Conservation (phyloP, 257 asterid species). For the Ballota nigra region DNA sequence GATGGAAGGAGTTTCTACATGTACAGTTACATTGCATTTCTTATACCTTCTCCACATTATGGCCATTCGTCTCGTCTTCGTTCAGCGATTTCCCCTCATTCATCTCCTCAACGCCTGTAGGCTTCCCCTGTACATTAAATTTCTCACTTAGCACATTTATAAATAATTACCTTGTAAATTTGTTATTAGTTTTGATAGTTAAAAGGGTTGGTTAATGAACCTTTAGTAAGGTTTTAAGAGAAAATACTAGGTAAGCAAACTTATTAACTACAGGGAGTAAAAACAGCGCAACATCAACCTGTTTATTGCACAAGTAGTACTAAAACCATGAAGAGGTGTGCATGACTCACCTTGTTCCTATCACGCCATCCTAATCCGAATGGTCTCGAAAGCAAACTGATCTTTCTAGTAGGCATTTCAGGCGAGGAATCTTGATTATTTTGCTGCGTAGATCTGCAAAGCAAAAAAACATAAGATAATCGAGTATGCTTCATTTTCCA, state of each 20-base stretch:
- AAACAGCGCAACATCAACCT: not conserved
- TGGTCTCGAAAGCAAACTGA: slow-evolving; percentile 78
- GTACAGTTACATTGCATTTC: slow-evolving; percentile 9
- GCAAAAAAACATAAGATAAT: slow-evolving; percentile 3
- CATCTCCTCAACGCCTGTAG: slow-evolving; percentile 43
- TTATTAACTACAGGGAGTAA: not conserved
- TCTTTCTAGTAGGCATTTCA: slow-evolving; percentile 66
- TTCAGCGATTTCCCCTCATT: slow-evolving; percentile 37
- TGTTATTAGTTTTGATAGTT: not conserved
- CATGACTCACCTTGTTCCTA: slow-evolving; percentile 68
- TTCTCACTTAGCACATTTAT: slow-evolving; percentile 10
- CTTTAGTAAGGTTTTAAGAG: too few relatives aligned
- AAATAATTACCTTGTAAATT: not conserved
- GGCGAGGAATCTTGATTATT: slow-evolving; percentile 58
- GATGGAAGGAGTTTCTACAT: not conserved
- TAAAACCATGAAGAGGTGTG: not conserved
- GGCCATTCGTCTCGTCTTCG: slow-evolving; percentile 49
- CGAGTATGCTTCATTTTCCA: not conserved
- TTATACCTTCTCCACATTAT: slow-evolving; percentile 40
- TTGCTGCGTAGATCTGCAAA: slow-evolving; percentile 63
- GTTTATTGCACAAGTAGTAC: not conserved
- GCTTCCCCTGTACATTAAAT: slow-evolving; percentile 41
- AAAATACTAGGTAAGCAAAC: slow-evolving; percentile 4
- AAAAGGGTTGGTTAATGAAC: not conserved
- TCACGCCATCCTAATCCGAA: slow-evolving; percentile 93